Base-by-base conservation (phyloP, 192 early-diverging fungal genomes). In the Helicostylum pulchrum region DNA sequence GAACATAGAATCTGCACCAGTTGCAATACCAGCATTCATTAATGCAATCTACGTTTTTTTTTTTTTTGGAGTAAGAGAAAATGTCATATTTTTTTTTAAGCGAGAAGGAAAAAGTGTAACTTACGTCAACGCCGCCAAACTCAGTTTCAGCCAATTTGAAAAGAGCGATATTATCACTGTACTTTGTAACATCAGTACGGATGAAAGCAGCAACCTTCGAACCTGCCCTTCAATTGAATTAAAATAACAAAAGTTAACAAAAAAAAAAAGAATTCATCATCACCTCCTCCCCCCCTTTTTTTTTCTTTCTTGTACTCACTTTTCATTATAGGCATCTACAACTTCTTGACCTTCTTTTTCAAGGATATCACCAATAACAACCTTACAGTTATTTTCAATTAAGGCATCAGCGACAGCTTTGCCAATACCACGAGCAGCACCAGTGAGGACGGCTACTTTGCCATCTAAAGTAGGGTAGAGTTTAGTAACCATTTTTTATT, bases 391-490 rank as follows among this genome's bases (percentile, higher is more conserved):
- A 39, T 80, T 75, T 60, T 87, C 85, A 46, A 85, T 90, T 72
- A 97, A 90, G 51, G 90, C 81, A 44, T 80, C 74, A 8, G 93
- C 92, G 59, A 95, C 87, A 0, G 91, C 90, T 43, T 92, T 85
- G 23, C 95, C 95, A 67, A 97, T 83, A 19, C 95, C 95, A 30
- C 75, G 79, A 3, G 91, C 88, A 7, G 93, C 93, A 12, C 95
- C 95, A 12, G 95, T 90, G 32, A 97, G 84, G 20, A 97, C 68
- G 10, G 70, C 70, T 20, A 72, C 59, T 34, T 68, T 63, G 5
- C 54, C 64, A 32, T 21, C 19, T 8, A 60, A 14, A 23, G 15
- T 42, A 30, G 44, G n/a, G 23, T 43, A 45, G 58, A 60, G 36
- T 60, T 54, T 30, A n/a, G 7, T 0, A 39, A 56, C 31, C 54